Evolutionary conservation across 1,284 basidiomycete genomes (phyloP).

Genomic region (Apiotrichum sp.): DNA sequence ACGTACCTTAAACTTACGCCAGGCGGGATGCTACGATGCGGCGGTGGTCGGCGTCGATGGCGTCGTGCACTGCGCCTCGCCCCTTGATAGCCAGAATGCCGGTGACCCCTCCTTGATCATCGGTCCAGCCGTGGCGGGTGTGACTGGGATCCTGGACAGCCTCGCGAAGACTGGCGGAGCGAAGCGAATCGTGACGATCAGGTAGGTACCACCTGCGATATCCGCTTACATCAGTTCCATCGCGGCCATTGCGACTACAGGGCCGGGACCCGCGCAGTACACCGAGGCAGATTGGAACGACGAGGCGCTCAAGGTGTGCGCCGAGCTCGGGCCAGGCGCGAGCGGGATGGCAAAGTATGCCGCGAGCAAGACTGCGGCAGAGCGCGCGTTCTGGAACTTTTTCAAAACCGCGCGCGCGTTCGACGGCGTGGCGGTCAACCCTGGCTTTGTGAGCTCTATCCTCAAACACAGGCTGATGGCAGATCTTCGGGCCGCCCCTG

Average conservation of each 20-base stretch:
- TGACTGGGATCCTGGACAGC: background rate
- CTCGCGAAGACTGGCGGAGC: background rate
- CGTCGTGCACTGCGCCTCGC: conserved; percentile 44
- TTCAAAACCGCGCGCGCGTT: conserved; percentile 1
- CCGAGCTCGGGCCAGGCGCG: conserved; percentile 1
- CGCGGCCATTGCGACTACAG: background rate
- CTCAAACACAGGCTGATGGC: background rate
- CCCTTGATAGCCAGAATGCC: conserved; percentile 6
- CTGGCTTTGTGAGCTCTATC: conserved; percentile 1
- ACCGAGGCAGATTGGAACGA: conserved; percentile 9
- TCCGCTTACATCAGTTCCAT: background rate
- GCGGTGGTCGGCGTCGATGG: conserved; percentile 61
- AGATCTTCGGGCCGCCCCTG: background rate
- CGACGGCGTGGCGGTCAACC: conserved; percentile 12
- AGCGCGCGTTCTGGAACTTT: conserved; percentile 33
- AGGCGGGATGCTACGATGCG: conserved; percentile 62
- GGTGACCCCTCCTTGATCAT: conserved; percentile 1
- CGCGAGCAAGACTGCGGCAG: conserved; percentile 25
- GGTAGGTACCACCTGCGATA: background rate
- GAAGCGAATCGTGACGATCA: conserved; percentile 1
- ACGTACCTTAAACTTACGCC: background rate
- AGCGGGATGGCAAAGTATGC: conserved; percentile 3
- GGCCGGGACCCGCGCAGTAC: too few relatives aligned
- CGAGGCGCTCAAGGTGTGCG: background rate
- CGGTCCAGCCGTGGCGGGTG: conserved; percentile 3